Percentiles rank a stretch among this genome's conserved stretches.
Conservation (phyloP, 2,329 filamentous ascomycete species). For the Sporothrix variecibatus region DNA sequence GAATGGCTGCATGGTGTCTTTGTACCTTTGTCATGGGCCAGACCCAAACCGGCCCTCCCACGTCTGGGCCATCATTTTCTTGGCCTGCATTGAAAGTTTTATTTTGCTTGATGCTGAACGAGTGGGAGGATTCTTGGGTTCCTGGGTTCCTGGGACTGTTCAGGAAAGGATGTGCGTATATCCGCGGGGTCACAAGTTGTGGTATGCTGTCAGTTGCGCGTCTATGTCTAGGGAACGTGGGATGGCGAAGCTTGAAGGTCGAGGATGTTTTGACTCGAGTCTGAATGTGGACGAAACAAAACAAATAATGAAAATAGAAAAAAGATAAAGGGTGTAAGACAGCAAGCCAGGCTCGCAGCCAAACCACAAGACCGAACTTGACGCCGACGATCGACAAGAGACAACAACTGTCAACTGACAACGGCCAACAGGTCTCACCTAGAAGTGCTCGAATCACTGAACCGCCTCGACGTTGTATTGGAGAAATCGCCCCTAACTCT, state of each 20-base stretch:
- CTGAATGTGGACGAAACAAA: neutral
- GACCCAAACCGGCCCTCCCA: neutral
- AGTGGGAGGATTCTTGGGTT: neutral
- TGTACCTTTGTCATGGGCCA: slow-evolving; percentile 4
- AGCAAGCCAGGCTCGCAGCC: neutral
- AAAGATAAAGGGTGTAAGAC: neutral
- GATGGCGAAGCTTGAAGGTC: neutral
- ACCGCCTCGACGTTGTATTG: neutral
- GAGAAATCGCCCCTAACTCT: neutral
- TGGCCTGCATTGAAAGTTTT: neutral
- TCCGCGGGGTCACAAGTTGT: neutral
- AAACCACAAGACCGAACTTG: neutral
- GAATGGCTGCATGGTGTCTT: neutral
- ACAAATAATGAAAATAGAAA: neutral
- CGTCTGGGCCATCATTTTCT: neutral
- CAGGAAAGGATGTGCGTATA: neutral
- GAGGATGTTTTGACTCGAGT: neutral
- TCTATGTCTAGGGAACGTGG: slow-evolving; percentile 4
- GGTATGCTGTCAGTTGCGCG: neutral
- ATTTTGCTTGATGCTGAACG: neutral
- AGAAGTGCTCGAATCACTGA: neutral
- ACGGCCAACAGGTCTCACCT: neutral
- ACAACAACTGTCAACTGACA: neutral
- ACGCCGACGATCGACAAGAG: neutral
- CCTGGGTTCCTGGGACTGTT: neutral